A percentile compares a stretch with the other conserved stretches of the same genome.
Conservation (phyloP, 2,329 filamentous ascomycete species). For the Fusarium irregulare region DNA sequence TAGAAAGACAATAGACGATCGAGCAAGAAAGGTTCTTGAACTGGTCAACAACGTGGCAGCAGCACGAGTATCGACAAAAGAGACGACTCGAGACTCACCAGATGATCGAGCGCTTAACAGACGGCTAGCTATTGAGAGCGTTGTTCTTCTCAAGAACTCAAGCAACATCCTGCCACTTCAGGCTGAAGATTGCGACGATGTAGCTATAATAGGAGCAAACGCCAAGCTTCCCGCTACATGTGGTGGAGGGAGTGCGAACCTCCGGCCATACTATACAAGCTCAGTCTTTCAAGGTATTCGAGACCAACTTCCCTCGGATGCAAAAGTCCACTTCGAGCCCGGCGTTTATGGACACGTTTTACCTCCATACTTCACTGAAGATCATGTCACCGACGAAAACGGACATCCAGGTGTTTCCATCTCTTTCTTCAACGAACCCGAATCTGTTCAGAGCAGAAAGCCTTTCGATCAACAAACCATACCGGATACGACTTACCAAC, state of each 20-base stretch:
- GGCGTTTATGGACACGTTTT: conserved; percentile 26
- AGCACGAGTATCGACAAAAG: conserved; percentile 9
- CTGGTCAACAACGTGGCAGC: conserved; percentile 1
- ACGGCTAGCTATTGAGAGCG: conserved; percentile 50
- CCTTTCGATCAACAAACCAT: conserved; percentile 39
- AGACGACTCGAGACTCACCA: conserved; percentile 22
- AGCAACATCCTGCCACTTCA: conserved; percentile 63
- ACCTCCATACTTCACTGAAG: conserved; percentile 10
- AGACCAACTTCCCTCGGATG: not conserved
- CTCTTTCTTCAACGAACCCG: conserved; percentile 20
- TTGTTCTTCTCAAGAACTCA: conserved; percentile 75
- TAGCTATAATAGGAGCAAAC: conserved; percentile 67
- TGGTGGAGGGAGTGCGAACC: conserved; percentile 50
- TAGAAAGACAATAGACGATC: conserved; percentile 1
- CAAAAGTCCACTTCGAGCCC: conserved; percentile 13
- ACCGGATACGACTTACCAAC: conserved; percentile 42
- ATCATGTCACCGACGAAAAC: conserved; percentile 3
- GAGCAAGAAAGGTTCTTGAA: conserved; percentile 16
- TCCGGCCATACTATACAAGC: conserved; percentile 49
- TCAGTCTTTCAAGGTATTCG: conserved; percentile 49
- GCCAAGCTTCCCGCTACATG: conserved; percentile 54
- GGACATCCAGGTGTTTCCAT: conserved; percentile 11
- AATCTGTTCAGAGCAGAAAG: conserved; percentile 6
- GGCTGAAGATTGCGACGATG: conserved; percentile 47
- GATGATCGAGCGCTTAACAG: conserved; percentile 18